Conservation (phyloP, 192 early-diverging fungal species). For the Coemansia sp. region DNA sequence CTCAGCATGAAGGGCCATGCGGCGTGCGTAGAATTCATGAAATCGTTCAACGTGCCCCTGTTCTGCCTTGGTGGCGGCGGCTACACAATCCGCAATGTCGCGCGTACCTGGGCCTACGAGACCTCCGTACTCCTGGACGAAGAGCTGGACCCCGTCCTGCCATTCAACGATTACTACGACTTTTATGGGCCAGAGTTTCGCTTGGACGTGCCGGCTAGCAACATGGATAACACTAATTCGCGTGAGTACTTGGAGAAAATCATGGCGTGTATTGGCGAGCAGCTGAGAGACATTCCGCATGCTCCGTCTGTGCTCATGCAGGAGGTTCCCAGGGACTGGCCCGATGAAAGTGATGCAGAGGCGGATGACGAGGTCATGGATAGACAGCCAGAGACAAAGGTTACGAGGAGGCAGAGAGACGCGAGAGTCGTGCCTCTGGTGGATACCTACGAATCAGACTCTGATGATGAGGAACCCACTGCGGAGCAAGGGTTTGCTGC, state of each 20-base stretch:
- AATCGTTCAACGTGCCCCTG: constrained; percentile 87
- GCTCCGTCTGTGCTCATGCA: constrained; percentile 64
- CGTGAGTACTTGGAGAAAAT: constrained; percentile 79
- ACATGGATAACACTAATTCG: constrained; percentile 89
- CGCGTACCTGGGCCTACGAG: constrained; percentile 95
- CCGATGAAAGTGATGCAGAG: constrained; percentile 46
- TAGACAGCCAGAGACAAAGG: constrained; percentile 28
- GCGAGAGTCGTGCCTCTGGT: constrained; percentile 46
- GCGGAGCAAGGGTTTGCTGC: constrained; percentile 10
- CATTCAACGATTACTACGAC: constrained; percentile 86
- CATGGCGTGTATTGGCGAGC: constrained; percentile 58
- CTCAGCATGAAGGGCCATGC: constrained; percentile 94
- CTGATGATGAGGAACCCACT: constrained; percentile 28
- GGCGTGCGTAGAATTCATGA: constrained; percentile 91
- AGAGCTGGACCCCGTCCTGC: constrained; percentile 70
- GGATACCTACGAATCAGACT: constrained; percentile 51
- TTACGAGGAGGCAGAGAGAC: constrained; percentile 36
- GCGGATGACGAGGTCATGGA: constrained; percentile 45
- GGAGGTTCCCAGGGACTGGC: constrained; percentile 50
- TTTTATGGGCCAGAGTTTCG: constrained; percentile 93
- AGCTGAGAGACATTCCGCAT: constrained; percentile 62
- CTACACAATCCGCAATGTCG: constrained; percentile 96
- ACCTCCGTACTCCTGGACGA: constrained; percentile 82
- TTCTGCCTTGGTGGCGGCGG: constrained; percentile 95
- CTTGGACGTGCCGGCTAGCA: constrained; percentile 83